A percentile compares a stretch with the other conserved stretches of the same genome.
Evolutionary conservation across 768 basidiomycete species (phyloP).

Genomic region (Boletus tylopilopsis): DNA sequence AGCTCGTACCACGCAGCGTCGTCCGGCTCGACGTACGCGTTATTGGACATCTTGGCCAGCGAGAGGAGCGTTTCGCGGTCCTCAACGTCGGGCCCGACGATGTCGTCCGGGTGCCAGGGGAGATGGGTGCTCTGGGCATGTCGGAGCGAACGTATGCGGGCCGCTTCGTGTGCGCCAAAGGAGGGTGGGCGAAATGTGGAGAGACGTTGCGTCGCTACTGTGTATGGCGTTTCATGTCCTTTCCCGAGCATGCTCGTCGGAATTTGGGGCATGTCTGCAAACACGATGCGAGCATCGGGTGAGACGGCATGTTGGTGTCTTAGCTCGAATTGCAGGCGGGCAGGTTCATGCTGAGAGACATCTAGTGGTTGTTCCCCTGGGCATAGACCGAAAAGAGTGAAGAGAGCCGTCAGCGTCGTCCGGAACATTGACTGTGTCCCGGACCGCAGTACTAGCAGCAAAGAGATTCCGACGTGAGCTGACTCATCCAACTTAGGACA

Average conservation of each 20-base stretch:
- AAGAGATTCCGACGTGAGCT: not conserved
- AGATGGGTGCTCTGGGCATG: slow-evolving; percentile 44
- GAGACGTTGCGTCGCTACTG: slow-evolving; percentile 36
- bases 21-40: slow-evolving; percentile 73
- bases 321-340: slow-evolving; percentile 47
- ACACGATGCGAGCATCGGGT: slow-evolving; percentile 44
- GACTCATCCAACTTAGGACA: slow-evolving; percentile 27
- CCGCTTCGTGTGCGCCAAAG: slow-evolving; percentile 40
- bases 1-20: slow-evolving; percentile 78
- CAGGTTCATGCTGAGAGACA: not conserved
- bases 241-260: slow-evolving; percentile 5
- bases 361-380: slow-evolving; percentile 1
- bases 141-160: slow-evolving; percentile 42
- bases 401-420: slow-evolving; percentile 44
- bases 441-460: not conserved
- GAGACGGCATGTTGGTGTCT: slow-evolving; percentile 62
- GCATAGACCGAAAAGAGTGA: slow-evolving; percentile 35
- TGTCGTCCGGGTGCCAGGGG: slow-evolving; percentile 74
- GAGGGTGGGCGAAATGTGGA: slow-evolving; percentile 47
- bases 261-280: slow-evolving; percentile 43
- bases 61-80: slow-evolving; percentile 70
- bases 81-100: slow-evolving; percentile 72
- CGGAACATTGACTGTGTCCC: slow-evolving; percentile 31
- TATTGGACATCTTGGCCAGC: slow-evolving; percentile 93
- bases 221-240: slow-evolving; percentile 29